Evolutionary conservation across 2,329 filamentous ascomycete genomes (phyloP).

Genomic region (Microcyclosporella mali): DNA sequence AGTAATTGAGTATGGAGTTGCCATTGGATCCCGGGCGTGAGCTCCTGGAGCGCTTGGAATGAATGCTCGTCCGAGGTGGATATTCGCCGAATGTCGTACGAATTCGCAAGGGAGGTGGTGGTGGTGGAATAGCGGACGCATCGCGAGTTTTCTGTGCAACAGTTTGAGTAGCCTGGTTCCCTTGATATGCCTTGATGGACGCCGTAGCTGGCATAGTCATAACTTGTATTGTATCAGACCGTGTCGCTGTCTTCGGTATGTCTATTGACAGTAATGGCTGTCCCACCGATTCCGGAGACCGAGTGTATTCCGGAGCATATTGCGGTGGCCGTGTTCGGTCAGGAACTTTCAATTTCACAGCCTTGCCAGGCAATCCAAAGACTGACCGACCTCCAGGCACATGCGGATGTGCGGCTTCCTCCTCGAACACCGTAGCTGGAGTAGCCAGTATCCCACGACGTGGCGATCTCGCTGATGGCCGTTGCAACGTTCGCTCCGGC

Average conservation of each 20-base stretch:
- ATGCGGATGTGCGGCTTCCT: slow-evolving; percentile 20
- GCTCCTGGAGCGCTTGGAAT: too few relatives aligned
- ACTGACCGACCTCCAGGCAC: slow-evolving; percentile 14
- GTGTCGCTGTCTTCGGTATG: slow-evolving; percentile 17
- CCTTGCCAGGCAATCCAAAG: slow-evolving; percentile 10
- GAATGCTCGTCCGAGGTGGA: not conserved
- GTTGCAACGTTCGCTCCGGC: slow-evolving; percentile 16
- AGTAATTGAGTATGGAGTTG: too few relatives aligned
- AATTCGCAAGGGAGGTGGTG: slow-evolving; percentile 6
- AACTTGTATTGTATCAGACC: not conserved
- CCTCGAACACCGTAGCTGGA: slow-evolving; percentile 30
- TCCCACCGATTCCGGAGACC: slow-evolving; percentile 11
- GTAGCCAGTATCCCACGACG: slow-evolving; percentile 18
- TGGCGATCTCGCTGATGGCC: slow-evolving; percentile 13
- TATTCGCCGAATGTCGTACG: too few relatives aligned
- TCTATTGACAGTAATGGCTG: slow-evolving; percentile 20
- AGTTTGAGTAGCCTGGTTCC: too few relatives aligned
- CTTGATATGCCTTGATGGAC: too few relatives aligned
- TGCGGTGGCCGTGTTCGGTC: slow-evolving; percentile 4
- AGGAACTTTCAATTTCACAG: slow-evolving; percentile 1
- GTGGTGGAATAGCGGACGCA: not conserved
- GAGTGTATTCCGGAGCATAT: slow-evolving; percentile 13
- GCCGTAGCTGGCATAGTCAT: too few relatives aligned
- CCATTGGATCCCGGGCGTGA: too few relatives aligned
- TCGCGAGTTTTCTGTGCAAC: not conserved